phyloP scores from a whole-genome alignment of 1,284 basidiomycete genomes.

The Trametes hirsuta region DNA sequence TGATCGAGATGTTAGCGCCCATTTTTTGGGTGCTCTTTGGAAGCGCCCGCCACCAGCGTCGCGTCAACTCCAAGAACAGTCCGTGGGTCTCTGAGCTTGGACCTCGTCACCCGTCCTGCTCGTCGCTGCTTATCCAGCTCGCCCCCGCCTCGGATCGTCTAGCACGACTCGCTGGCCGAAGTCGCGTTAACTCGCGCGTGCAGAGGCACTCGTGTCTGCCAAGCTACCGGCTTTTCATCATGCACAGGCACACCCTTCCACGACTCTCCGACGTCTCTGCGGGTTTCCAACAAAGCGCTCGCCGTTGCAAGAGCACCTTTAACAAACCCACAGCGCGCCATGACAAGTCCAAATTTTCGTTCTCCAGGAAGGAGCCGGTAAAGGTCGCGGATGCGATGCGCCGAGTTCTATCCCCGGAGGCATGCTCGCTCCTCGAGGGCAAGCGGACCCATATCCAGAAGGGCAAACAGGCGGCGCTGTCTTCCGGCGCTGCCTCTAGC shows the following conservation, averaged over 20 bases:
- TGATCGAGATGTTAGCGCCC: conserved; percentile 7
- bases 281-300: conserved; percentile 3
- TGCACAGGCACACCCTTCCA: conserved; percentile 14
- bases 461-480: not conserved
- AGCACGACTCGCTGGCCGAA: not conserved
- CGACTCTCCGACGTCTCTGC: conserved; percentile 13
- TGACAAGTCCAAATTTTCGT: not conserved
- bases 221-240: not conserved
- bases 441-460: not conserved
- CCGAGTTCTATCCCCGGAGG: conserved; percentile 17
- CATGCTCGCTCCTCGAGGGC: conserved; percentile 15
- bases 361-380: not conserved
- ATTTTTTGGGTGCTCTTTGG: conserved; percentile 5
- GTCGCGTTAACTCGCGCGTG: not conserved
- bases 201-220: not conserved
- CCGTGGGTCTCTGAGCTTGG: not conserved
- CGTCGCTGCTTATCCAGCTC: not conserved
- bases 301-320: conserved; percentile 7
- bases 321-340: not conserved
- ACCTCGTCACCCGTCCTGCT: not conserved
- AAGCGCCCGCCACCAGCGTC: not conserved
- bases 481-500: not conserved
- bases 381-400: conserved; percentile 9
- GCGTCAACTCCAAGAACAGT: too few species aligned
- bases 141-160: not conserved